A percentile compares a stretch with the other conserved stretches of the same genome.
Evolutionary conservation across 164 flowering plant genomes (phyloP).

Genomic region (Tinospora cordifolia): DNA sequence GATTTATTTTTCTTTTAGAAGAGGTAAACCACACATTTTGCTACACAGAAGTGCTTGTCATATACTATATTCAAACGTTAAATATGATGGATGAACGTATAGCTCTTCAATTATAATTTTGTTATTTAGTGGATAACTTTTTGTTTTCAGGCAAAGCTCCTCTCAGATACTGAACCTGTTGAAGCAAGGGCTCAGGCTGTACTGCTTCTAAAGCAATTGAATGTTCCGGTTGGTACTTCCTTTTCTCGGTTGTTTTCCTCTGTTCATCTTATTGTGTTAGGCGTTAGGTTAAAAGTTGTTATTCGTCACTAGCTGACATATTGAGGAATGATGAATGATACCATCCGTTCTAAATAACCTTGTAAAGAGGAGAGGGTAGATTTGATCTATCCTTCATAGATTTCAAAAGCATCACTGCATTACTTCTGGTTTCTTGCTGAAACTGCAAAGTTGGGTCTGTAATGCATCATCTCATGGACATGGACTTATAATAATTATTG

Average conservation of each 20-base stretch:
- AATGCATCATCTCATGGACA: neutral
- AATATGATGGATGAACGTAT: too few species aligned
- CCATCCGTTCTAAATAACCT: neutral
- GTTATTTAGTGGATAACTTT: neutral
- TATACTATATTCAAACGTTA: too few species aligned
- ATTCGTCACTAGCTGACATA: neutral
- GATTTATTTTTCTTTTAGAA: too few species aligned
- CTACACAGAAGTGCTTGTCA: too few species aligned
- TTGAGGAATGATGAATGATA: neutral
- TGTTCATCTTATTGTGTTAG: too few species aligned
- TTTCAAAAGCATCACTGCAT: too few species aligned
- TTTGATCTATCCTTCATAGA: too few species aligned
- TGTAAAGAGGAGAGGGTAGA: too few species aligned
- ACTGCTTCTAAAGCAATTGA: conserved; percentile 78
- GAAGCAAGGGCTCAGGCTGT: conserved; percentile 93
- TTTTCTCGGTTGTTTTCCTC: neutral
- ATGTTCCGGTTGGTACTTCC: conserved; percentile 64
- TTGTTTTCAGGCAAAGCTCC: conserved; percentile 64
- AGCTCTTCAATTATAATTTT: too few species aligned
- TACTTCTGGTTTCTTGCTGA: neutral
- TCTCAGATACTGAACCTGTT: conserved; percentile 80
- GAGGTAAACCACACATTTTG: too few species aligned
- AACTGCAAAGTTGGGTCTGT: neutral
- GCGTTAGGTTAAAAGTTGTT: too few species aligned
- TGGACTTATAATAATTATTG: neutral